Base-by-base conservation (phyloP, 1,284 basidiomycete species). In the Marasmius fiardii region DNA sequence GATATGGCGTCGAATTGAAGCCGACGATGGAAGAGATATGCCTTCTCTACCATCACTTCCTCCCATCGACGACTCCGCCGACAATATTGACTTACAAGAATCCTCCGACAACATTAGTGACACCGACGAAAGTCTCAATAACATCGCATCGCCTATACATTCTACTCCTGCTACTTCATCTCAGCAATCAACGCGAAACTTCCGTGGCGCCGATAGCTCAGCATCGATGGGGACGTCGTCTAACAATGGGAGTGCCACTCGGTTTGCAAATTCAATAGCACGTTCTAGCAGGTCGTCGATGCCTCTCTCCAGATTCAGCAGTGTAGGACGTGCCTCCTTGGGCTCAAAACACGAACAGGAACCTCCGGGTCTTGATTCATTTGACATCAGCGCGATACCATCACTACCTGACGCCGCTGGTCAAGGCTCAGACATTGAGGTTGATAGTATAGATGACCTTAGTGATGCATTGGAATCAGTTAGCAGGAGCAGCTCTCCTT, bases 21-120 rank as follows among this genome's bases (percentile, higher is more conserved):
- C 77, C 1, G 75, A 78, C 14, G 86, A 89, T 62, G 81, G 80
- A 53, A 69, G 73, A 60, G 88, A 90, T 59, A 86, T 91, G 75
- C 86, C 90, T 6, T 92, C 90, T 37, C 71, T 92, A 2, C 89
- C 89, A 2, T 89, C 88, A 6, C 69, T 91, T 6, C 86, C 88
- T 12, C 74, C 63, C 1, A 83, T 88, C 63, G 87, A 90, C 43
- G 81, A 86, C 62, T 86, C 85, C 20, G 74, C 61, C 4, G 69
- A 71, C 48, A 65, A 70, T 50, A 65, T 67, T 56, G 69, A 66
- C 53, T 58, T 63, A 64, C 54, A 37, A 28, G 45, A 50, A 44
- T 14, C 37, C 51, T 41, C 34, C 45, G 35, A 70, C n/a, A 73
- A 72, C 44, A 67, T 72, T 33, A 64, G 67, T 37, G 65, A 69